Percentiles rank a stretch among this genome's conserved stretches.
These are phyloP conservation scores for Tetrahymena borealis DNA, from an alignment of 73 alveolate genomes.

Conservation along the genomic window DNA sequence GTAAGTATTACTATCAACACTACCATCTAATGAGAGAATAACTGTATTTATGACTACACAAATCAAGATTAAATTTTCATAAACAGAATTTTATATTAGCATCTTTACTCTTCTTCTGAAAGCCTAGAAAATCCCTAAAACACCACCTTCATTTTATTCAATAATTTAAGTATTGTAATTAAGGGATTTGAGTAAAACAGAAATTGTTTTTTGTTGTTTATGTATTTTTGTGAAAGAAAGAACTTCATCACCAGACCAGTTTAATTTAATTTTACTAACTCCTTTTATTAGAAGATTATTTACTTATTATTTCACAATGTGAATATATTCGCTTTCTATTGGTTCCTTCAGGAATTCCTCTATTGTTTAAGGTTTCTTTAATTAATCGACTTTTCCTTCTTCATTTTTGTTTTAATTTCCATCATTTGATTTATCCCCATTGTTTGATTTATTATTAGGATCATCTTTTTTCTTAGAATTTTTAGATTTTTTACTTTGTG, in stretches of 20 bases:
- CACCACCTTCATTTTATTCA: slow-evolving; percentile 24
- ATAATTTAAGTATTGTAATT: background rate
- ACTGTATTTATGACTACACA: slow-evolving; percentile 70
- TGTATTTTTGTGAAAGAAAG: background rate
- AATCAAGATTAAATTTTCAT: slow-evolving; percentile 41
- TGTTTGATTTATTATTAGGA: background rate
- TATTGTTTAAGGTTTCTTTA: background rate
- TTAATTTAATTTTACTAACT: background rate
- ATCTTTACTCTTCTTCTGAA: background rate
- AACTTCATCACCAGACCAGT: background rate
- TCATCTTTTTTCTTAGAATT: background rate
- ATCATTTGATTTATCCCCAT: background rate
- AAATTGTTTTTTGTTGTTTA: background rate
- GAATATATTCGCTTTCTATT: background rate
- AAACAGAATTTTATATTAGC: background rate
- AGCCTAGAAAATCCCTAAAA: slow-evolving; percentile 6
- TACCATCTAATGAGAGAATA: slow-evolving; percentile 59
- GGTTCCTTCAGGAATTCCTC: background rate
- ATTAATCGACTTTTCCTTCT: background rate
- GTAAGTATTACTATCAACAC: slow-evolving; percentile 28
- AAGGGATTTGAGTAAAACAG: background rate
- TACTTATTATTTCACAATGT: background rate
- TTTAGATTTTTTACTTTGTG: background rate
- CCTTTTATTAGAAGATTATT: background rate
- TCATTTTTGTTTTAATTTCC: background rate